phyloP scores from a whole-genome alignment of 345 rosid species.

The Passiflora organensis region DNA sequence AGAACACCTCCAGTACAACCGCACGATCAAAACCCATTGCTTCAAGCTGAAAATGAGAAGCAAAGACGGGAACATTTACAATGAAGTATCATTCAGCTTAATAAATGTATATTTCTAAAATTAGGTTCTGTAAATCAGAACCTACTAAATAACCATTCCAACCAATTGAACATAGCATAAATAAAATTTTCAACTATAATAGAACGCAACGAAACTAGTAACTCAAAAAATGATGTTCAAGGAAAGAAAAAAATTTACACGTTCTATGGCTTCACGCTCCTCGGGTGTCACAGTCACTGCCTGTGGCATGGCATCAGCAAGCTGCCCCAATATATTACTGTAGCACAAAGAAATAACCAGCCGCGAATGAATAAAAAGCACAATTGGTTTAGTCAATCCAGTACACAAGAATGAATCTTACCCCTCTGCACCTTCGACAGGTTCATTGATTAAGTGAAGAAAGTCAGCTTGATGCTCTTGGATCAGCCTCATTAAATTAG shows the following conservation, averaged over 20 bases:
- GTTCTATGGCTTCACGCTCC: constrained; percentile 92
- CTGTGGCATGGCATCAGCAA: constrained; percentile 80
- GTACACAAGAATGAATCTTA: constrained; percentile 26
- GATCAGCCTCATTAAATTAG: constrained; percentile 71
- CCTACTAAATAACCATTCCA: too few species aligned
- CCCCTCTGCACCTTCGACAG: constrained; percentile 86
- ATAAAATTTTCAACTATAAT: background rate
- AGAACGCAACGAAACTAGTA: background rate
- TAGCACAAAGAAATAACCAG: background rate
- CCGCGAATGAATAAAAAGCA: constrained; percentile 1
- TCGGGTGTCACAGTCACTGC: constrained; percentile 80
- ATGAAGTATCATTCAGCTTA: background rate
- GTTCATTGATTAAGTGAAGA: constrained; percentile 80
- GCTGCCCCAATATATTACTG: constrained; percentile 66
- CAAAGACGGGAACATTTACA: background rate
- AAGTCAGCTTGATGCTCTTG: constrained; percentile 91
- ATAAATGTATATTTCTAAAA: background rate
- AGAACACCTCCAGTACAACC: constrained; percentile 71
- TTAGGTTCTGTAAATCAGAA: too few species aligned
- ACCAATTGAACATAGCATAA: too few species aligned
- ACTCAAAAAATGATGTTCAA: background rate
- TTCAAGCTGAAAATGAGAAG: constrained; percentile 62
- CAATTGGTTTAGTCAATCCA: background rate
- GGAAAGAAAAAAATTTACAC: constrained; percentile 36
- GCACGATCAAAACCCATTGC: constrained; percentile 88